Evolutionary conservation across 176 grass and related monocot species (phyloP).

Genomic region (Oryza officinalis): DNA sequence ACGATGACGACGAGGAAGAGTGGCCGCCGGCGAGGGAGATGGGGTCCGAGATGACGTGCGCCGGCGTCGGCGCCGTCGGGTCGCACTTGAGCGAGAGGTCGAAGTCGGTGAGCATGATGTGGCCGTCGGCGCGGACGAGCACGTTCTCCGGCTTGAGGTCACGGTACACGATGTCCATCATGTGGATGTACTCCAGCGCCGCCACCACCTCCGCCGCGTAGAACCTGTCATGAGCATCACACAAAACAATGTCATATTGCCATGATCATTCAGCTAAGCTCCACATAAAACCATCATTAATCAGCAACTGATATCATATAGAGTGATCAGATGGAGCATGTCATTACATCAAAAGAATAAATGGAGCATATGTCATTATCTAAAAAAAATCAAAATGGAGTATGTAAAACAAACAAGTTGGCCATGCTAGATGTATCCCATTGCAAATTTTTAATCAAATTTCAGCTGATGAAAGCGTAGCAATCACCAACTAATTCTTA

Average conservation of each 20-base stretch:
- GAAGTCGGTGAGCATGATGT: slow-evolving; percentile 99
- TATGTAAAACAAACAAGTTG: background rate
- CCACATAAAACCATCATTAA: background rate
- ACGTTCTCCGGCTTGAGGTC: slow-evolving; percentile 99
- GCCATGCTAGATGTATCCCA: background rate
- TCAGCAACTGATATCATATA: background rate
- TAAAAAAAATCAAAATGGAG: background rate
- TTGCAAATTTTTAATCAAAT: background rate
- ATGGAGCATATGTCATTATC: too few species aligned
- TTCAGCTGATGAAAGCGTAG: background rate
- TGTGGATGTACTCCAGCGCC: slow-evolving; percentile 95
- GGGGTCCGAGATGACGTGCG: slow-evolving; percentile 81
- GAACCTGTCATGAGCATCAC: slow-evolving; percentile 48
- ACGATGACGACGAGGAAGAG: slow-evolving; percentile 31
- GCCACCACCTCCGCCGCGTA: slow-evolving; percentile 94
- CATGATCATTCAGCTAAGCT: background rate
- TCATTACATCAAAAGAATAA: background rate
- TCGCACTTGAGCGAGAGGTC: slow-evolving; percentile 98
- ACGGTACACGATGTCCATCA: slow-evolving; percentile 94
- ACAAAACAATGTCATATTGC: background rate
- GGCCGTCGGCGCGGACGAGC: slow-evolving; percentile 84
- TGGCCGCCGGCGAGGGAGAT: slow-evolving; percentile 36
- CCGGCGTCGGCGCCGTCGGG: slow-evolving; percentile 63
- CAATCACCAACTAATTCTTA: background rate
- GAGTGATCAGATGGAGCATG: background rate